Base-by-base conservation (phyloP, 441 rosid genomes). In the Adansonia grandidieri region DNA sequence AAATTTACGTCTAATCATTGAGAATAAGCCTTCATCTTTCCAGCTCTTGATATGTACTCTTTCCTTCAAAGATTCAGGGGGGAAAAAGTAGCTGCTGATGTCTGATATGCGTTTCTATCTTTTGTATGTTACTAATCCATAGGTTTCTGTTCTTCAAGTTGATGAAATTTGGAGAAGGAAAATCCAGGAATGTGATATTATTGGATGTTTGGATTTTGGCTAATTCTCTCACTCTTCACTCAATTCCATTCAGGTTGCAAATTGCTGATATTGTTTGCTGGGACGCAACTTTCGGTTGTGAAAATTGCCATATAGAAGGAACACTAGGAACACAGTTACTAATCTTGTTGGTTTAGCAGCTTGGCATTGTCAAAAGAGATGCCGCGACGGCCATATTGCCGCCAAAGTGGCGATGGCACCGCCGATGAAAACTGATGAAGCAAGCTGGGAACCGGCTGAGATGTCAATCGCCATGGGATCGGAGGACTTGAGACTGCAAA, bases 401-500 rank as follows among this genome's bases (percentile, higher is more conserved):
- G 32, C 15, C 53, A 78, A 14, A 14, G 75, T 47, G 28, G 79
- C 28, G 3, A 77, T 0, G 47, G 60, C 50, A 37, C 64, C 57
- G 69, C 67, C 82, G 19, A 77, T 58, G 70, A 56, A 10, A 7
- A 74, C 3, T 0, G 84, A 79, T 58, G 81, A 50, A 20, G 53
- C 24, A 10, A 4, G 63, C 3, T 51, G 54, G 14, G 32, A 1
- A 78, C 77, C 64, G 60, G 81, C 74, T 1, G 91, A 65, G 64
- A 77, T 2, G 32, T 75, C 20, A 56, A 54, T 84, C 0, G 85
- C 80, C 62, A 63, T 51, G 19, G 82, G 83, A 42, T 80, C 63
- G 24, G 85, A 72, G 42, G 86, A 78, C 82, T 87, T 87, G 22
- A 82, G 0, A 81, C 88, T 87, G 87, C 57, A 24, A 53, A 51